Base-by-base conservation (phyloP, 163 green algal species). In the Chloroidium sp. region DNA sequence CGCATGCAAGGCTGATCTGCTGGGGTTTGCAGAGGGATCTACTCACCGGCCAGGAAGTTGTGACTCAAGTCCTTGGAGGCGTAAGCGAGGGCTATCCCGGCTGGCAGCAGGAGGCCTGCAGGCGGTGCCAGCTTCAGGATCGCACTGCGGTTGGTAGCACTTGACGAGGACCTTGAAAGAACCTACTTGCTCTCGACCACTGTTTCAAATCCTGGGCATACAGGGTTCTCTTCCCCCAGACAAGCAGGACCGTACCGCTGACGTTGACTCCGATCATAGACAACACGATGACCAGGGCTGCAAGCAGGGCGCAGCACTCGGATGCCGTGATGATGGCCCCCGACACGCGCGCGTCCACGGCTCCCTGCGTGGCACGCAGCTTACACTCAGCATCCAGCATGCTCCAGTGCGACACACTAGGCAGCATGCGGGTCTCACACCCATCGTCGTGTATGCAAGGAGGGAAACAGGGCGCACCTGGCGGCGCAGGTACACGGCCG, bases 201-300 rank as follows among this genome's bases (percentile, higher is more conserved):
- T 36, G 36, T 36, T 36, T 36, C 36, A 36, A 36, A 36, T 36
- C 36, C 36, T 36, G 36, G 36, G 36, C 36, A 36, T 36, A 36
- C 36, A 36, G 36, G 36, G 36, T 36, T 36, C 36, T 36, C 36
- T 36, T 36, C 36, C 36, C 36, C 36, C 36, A 36, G 36, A 36
- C 36, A 36, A 36, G 36, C 36, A 36, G 36, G 36, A 36, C 36
- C 36, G 36, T 36, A 36, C 36, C 36, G 36, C 36, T 89, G 2
- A 94, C 83, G 79, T 94, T 94, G 76, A 94, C 83, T 59, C 91
- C 91, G 69, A 93, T 12, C 82, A 91, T 87, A 62, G 74, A 84
- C 75, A 93, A 84, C 61, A 92, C 69, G 62, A 91, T 85, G 4
- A 91, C 75, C 8, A 83, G 74, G 1, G 86, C 85, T 61, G 75